Base-by-base conservation (phyloP, 345 rosid genomes). In the Isatis tinctoria region DNA sequence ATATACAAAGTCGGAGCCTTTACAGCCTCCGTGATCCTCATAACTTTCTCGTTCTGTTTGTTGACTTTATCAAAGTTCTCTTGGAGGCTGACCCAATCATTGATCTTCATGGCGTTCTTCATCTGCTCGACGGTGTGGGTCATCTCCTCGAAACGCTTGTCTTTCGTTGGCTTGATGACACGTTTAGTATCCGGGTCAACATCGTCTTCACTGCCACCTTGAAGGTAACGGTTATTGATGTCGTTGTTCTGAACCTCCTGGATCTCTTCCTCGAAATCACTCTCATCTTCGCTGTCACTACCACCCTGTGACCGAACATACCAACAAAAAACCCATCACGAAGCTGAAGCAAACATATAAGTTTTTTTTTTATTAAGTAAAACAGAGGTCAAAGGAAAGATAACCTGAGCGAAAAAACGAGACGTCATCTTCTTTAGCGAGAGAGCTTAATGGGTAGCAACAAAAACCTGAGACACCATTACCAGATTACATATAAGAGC, bases 21-120 rank as follows among this genome's bases (percentile, higher is more conserved):
- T 2, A 81, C 91, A n/a, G 97, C 80, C 79, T 95, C 97, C 0
- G 86, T 82, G 12, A 90, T 81, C 78, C 97, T 82, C 96, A 90
- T 87, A 17, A 92, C 97, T 72, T 92, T 95, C 82, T 95, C 97
- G 6, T 90, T 89, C 89, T 95, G 99, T 60, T 95, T 95, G 74
- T 95, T 95, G 0, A 92, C 75, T 74, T 95, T 95, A 59, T 95
- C 99, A 52, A 95, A 95, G 68, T 86, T 83, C 60, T 95, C 99
- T 43, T 84, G 92, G 52, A 95, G 75, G 73, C 87, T 86, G 32
- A 92, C 96, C 97, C 99, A 95, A 26, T 95, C 99, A 72, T 95
- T 95, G 69, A 95, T 95, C 82, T 92, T 92, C 89, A 92, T 86
- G 4, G 93, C 93, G 75, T 95, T 95, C 84, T 88, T 92, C 85